Conservation (phyloP, 2,329 filamentous ascomycete genomes). For the Didymella pinodella region DNA sequence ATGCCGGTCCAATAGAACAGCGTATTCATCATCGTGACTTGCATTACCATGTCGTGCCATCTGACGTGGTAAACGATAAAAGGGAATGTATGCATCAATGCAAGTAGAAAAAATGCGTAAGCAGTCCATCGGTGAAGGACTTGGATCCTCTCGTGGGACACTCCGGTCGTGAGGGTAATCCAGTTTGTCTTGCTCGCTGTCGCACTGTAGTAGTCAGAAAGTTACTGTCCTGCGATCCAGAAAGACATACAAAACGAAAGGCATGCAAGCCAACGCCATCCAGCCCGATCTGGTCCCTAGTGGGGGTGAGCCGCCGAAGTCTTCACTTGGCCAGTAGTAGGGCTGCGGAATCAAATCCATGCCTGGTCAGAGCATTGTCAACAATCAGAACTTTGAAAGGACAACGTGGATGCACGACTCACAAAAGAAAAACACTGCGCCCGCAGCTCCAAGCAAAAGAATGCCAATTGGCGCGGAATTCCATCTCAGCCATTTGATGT, state of each 20-base stretch:
- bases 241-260: constrained; percentile 36
- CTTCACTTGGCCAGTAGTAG: constrained; percentile 31
- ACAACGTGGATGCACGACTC: background rate
- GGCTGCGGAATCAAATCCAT: constrained; percentile 34
- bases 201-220: constrained; percentile 40
- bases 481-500: constrained; percentile 32
- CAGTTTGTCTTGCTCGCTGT: constrained; percentile 64
- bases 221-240: background rate
- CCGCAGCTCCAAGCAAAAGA: constrained; percentile 33
- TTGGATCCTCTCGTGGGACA: constrained; percentile 66
- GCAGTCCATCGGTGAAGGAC: constrained; percentile 41
- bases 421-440: constrained; percentile 35
- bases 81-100: constrained; percentile 66
- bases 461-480: constrained; percentile 41
- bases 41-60: constrained; percentile 60
- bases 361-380: constrained; percentile 3
- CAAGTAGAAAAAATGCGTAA: constrained; percentile 63
- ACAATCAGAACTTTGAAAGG: background rate
- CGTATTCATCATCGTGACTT: constrained; percentile 31
- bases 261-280: constrained; percentile 42
- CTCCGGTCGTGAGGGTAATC: constrained; percentile 62
- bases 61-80: constrained; percentile 63
- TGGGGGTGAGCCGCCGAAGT: constrained; percentile 39
- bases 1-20: constrained; percentile 65
- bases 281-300: constrained; percentile 41